Evolutionary conservation across 2,329 filamentous ascomycete genomes (phyloP), one percentile per base, ranked within the genome.

Genomic region (Colletotrichum caudatum): DNA sequence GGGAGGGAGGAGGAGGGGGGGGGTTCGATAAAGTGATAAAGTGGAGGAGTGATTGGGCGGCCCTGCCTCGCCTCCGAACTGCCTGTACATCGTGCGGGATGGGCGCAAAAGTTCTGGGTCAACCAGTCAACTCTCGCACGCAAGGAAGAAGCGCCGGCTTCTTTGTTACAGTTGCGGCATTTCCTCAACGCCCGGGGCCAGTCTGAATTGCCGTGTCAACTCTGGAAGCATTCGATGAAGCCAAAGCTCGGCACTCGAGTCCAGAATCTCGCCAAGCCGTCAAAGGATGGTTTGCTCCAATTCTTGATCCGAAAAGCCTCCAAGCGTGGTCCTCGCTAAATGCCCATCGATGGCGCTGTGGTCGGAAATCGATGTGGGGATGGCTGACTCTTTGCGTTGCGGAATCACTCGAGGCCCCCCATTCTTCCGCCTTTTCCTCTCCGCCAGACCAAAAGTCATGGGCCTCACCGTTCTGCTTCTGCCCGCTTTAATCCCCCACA

Each of bases 401-500:
- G 61, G 57, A 53, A 48, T 66, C n/a, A n/a, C 26, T 23, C 26
- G 20, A 59, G 53, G 44, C 35, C 35, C 35, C 23, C 33, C 46
- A 65, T 56, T 67, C 59, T 54, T 69, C 48, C 5, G 29, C 20
- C 35, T 58, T 39, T 16, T 20, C 48, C 37, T 54, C 63, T 29
- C 48, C 63, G 48, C n/a, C 48, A 14, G 48, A 56, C 41, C 51
- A 67, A 44, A 59, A 44, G 58, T 68, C 46, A 83, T 83, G 82
- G 76, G 78, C 57, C 82, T 82, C 68, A 78, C 81, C 44, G 79
- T 86, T 35, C 77, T 83, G 35, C 84, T 86, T 35, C 77, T 83
- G 35, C 84, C 84, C 46, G 83, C 84, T 26, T 77, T 85, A 50
- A 81, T 85, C 66, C 81, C 83, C 18, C 84, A 86, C 75, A 85